Evolutionary conservation across 139 green algal species (phyloP).

Genomic region (Yamagishiella unicocca): DNA sequence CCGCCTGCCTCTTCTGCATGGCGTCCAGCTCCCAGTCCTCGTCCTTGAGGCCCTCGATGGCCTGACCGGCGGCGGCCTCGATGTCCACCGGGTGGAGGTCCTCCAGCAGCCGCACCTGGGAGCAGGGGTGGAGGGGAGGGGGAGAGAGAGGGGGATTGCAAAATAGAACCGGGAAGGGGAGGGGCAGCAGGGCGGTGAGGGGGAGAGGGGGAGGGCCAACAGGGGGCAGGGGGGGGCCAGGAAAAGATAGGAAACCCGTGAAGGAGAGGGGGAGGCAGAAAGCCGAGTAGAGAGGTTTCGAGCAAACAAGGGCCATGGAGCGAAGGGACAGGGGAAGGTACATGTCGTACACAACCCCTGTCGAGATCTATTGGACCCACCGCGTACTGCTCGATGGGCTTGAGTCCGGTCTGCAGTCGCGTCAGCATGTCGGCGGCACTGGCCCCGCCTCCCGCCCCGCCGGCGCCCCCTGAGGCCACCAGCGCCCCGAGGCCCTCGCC

Average conservation of each 20-base stretch:
- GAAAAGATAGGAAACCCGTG: too few relatives aligned
- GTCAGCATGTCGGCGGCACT: conserved; percentile 53
- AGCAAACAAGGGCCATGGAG: too few relatives aligned
- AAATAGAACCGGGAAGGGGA: too few relatives aligned
- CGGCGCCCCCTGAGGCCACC: not conserved
- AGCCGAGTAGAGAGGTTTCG: too few relatives aligned
- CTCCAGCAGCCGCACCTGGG: conserved; percentile 55
- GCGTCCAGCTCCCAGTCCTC: conserved; percentile 79
- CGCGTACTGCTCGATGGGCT: conserved; percentile 66
- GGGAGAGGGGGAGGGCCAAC: not conserved
- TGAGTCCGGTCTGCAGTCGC: conserved; percentile 55
- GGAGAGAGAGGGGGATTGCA: not conserved
- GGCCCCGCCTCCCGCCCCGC: not conserved
- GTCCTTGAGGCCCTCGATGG: conserved; percentile 53
- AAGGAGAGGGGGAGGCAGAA: too few relatives aligned
- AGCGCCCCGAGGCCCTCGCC: not conserved
- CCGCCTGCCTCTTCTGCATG: conserved; percentile 71
- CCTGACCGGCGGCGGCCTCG: conserved; percentile 40
- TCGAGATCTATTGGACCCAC: conserved; percentile 7
- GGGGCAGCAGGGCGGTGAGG: too few relatives aligned
- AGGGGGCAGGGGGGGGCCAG: too few relatives aligned
- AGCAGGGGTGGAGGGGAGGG: not conserved
- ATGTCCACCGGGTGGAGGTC: conserved; percentile 55
- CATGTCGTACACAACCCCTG: not conserved
- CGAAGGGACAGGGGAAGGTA: too few relatives aligned